Evolutionary conservation across 2,329 filamentous ascomycete species (phyloP).

Genomic region (Teratosphaeria nubilosa): DNA sequence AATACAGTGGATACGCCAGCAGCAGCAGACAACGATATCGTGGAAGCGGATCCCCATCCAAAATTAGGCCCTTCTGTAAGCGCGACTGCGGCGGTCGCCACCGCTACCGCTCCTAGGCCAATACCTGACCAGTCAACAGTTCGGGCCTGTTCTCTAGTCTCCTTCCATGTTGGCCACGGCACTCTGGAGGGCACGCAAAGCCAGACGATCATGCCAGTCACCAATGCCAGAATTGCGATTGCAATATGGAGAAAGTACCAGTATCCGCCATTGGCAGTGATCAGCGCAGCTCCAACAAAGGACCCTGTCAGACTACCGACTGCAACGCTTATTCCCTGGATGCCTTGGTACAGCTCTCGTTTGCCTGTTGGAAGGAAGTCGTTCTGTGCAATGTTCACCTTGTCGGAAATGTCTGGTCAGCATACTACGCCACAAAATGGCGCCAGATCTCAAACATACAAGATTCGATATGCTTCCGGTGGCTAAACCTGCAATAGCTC

Average conservation of each 20-base stretch:
- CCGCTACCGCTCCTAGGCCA: constrained; percentile 5
- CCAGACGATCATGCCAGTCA: constrained; percentile 2
- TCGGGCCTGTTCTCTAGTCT: constrained; percentile 4
- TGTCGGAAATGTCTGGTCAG: background rate
- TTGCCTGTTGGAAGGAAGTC: constrained; percentile 10
- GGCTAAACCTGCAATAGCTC: constrained; percentile 10
- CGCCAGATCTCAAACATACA: background rate
- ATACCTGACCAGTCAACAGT: constrained; percentile 14
- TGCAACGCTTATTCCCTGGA: constrained; percentile 13
- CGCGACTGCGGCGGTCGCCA: constrained; percentile 8
- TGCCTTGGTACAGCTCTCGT: constrained; percentile 12
- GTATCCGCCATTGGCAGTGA: background rate
- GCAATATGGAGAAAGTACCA: constrained; percentile 8
- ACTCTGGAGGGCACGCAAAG: constrained; percentile 5
- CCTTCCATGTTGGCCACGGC: background rate
- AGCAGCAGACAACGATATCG: constrained; percentile 7
- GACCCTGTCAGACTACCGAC: constrained; percentile 12
- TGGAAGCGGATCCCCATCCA: background rate
- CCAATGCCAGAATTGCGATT: constrained; percentile 5
- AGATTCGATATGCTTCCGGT: constrained; percentile 14
- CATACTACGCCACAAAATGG: background rate
- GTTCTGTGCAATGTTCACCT: constrained; percentile 15
- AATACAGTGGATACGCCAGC: constrained; percentile 1
- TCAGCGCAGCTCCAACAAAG: constrained; percentile 10
- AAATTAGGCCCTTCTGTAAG: constrained; percentile 8